Evolutionary conservation across 345 rosid genomes (phyloP).

Genomic region (Heritiera littoralis): DNA sequence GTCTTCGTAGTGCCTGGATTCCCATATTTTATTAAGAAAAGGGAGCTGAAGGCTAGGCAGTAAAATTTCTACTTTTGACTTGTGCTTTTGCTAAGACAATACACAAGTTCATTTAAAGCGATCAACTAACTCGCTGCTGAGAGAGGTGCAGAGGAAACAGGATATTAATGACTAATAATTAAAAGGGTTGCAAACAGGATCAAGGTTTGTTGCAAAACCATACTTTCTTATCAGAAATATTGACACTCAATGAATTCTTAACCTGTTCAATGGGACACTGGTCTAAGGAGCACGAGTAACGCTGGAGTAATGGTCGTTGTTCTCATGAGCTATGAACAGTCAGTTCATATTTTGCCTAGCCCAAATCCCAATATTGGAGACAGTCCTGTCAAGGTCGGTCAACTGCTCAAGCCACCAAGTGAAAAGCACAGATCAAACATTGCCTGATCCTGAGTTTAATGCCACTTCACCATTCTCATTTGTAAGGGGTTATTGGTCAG

Average conservation of each 20-base stretch:
- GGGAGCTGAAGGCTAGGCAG: too few relatives aligned
- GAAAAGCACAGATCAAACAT: neutral
- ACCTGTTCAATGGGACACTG: neutral
- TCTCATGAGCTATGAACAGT: neutral
- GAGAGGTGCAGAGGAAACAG: neutral
- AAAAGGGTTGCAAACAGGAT: neutral
- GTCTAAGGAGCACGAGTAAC: neutral
- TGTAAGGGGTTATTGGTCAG: neutral
- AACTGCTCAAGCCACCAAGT: neutral
- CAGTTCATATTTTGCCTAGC: neutral
- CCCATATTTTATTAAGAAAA: too few relatives aligned
- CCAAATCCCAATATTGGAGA: neutral
- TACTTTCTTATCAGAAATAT: neutral
- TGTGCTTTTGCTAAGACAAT: too few relatives aligned
- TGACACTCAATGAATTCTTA: neutral
- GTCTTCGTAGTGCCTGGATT: too few relatives aligned
- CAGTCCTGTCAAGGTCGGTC: neutral
- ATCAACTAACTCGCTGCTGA: neutral
- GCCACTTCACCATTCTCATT: neutral
- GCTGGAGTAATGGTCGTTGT: neutral
- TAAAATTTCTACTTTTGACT: too few relatives aligned
- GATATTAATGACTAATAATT: neutral
- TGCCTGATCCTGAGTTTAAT: neutral
- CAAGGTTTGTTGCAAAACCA: neutral
- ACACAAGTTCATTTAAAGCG: too few relatives aligned